Base-by-base conservation (phyloP, 23 red algal genomes). In the Gracilaria caudata region DNA sequence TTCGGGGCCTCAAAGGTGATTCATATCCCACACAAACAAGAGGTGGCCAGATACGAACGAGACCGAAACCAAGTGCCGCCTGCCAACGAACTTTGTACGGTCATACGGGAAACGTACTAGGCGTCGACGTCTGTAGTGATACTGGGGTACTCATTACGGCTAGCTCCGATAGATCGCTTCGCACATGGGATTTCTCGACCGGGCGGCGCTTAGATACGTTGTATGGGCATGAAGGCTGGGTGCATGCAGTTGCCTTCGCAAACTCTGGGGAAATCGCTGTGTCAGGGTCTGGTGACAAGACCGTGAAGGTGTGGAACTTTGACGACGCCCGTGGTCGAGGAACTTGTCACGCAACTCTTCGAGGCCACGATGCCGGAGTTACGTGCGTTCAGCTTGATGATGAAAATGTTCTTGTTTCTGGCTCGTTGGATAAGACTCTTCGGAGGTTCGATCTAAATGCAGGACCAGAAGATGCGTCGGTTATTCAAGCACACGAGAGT, bases 161-260 rank as follows among this genome's bases (percentile, higher is more conserved):
- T 41, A 91, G 86, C 38, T 83, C 94, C 3, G 94, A 96, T 74
- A 61, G 86, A 80, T 91, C 94, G n/a, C 61, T 96, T n/a, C 86
- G 94, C 36, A 83, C 87, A 60, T 96, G 94, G 94, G 86, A 96
- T 65, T 45, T 75, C 51, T 49, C 46, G 39, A 86, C 94, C 49
- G 87, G 87, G 20, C 33, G 77, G 30, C 84, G 94, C 36, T 79
- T 85, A 17, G 94, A 91, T 49, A 91, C 94, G 25, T 79, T 96
- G 37, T 90, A 96, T 40, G 94, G 86, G 40, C 94, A 96, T 60
- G 94, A 96, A 47, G 94, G 94, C 3, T 96, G 94, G 94, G 94
- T 96, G 41, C 94, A 96, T 41, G 86, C 86, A 38, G 86, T 96
- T 39, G 81, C 86, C 11, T 86, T 96, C 57, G 68, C 78, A 25